Evolutionary conservation across 352 stramenopile species (phyloP), one percentile per base, ranked within the genome.

Genomic region (Globisporangium alternatum): DNA sequence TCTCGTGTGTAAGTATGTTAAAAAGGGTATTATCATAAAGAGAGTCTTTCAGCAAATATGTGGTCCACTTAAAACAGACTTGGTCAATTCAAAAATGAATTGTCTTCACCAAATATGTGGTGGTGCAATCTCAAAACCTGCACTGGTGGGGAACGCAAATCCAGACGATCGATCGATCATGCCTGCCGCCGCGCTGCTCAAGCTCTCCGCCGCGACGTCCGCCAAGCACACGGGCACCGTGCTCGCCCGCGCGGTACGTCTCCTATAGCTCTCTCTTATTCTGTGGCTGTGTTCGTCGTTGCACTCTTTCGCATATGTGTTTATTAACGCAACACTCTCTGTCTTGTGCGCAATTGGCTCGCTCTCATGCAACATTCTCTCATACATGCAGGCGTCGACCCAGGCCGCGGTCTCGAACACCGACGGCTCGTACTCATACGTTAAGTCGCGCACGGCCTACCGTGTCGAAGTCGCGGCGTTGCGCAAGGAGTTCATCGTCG

Each of bases 401-500:
- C 63, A 68, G 56, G 51, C 56, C 3, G 39, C 56, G 41, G 47
- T 58, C 35, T n/a, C 58, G 9, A 58, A 63, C 30, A 67, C 65
- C 45, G 67, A 82, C 21, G 78, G 78, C 45, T 62, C 78, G 33
- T 95, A 95, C 70, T 89, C 74, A 60, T 95, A 87, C 62, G 83
- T 93, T 3, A 77, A 91, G 72, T 64, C 82, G 33, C 86, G 86
- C 60, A 68, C 69, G 17, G 84, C 81, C 55, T 95, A 95, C 74
- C 69, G 78, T 35, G 65, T 77, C 51, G 86, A 95, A 64, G 77
- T 95, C 13, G 76, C 78, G 43, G 65, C 62, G 35, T 64, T 95
- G 60, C 86, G 86, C 55, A 83, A 89, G 65, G 70, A 86, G 49
- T 95, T 93, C 67, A 86, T 92, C 31, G 69, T 79, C 30, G 81